A percentile compares a stretch with the other conserved stretches of the same genome.
Conservation (phyloP, 192 early-diverging fungal genomes). For the Entrophospora sp. region DNA sequence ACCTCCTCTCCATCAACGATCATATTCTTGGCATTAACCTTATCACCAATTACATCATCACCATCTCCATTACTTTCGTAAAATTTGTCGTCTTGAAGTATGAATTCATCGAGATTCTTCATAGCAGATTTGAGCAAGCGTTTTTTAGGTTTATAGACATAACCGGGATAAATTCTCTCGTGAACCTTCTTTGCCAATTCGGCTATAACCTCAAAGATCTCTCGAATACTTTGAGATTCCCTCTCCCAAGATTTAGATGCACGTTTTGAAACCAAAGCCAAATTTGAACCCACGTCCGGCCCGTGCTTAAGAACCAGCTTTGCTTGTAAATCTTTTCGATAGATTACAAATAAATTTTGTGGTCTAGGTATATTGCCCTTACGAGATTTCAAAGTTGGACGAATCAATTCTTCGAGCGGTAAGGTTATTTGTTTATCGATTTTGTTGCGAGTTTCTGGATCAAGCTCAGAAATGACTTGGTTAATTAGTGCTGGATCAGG, state of each 20-base stretch:
- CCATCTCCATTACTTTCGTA: too few species aligned
- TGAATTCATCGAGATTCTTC: too few species aligned
- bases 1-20: too few species aligned
- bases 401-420: not conserved
- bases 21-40: too few species aligned
- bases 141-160: constrained; percentile 19
- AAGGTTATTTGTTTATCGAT: not conserved
- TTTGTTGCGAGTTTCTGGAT: not conserved
- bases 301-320: not conserved
- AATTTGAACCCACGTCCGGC: not conserved
- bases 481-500: not conserved
- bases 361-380: not conserved
- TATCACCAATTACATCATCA: too few species aligned
- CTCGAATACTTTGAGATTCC: not conserved
- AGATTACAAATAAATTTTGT: constrained; percentile 14
- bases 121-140: not conserved
- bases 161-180: constrained; percentile 1
- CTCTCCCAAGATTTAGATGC: not conserved
- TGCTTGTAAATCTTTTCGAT: not conserved
- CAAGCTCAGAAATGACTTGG: not conserved
- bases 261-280: not conserved
- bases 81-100: too few species aligned
- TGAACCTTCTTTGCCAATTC: constrained; percentile 14
- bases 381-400: not conserved
- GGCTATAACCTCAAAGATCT: not conserved